Conservation (phyloP, 1,139 yeast genomes). For the Yamadazyma kanchanaburiensis region DNA sequence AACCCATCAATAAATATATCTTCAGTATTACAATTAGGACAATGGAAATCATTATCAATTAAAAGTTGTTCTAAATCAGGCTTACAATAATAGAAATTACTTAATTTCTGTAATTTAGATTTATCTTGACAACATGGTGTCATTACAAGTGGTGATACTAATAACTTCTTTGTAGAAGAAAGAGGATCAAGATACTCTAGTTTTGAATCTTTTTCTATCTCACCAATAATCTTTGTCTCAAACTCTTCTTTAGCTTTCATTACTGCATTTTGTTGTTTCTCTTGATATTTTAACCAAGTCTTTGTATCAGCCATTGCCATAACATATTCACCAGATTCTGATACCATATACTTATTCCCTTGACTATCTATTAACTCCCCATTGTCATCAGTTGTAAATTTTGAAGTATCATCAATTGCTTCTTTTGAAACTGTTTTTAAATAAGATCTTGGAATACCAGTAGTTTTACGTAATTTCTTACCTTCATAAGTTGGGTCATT, state of each 20-base stretch:
- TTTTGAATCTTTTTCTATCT: constrained; percentile 41
- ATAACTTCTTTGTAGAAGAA: constrained; percentile 51
- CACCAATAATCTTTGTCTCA: constrained; percentile 31
- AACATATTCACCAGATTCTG: constrained; percentile 94
- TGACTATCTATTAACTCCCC: constrained; percentile 55
- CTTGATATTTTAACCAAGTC: constrained; percentile 87
- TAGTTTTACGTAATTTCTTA: constrained; percentile 82
- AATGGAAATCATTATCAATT: constrained; percentile 81
- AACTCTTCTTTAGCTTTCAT: constrained; percentile 46
- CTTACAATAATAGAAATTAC: constrained; percentile 38
- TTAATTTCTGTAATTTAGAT: constrained; percentile 52
- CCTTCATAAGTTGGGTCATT: constrained; percentile 94
- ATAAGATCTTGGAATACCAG: constrained; percentile 96
- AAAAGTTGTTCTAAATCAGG: constrained; percentile 61
- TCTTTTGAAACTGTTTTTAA: constrained; percentile 67
- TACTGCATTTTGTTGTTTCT: constrained; percentile 54
- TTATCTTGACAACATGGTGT: constrained; percentile 76
- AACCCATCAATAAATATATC: constrained; percentile 77
- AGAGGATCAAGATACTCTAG: constrained; percentile 53
- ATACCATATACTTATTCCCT: constrained; percentile 75
- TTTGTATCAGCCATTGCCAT: constrained; percentile 91
- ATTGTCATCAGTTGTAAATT: constrained; percentile 40
- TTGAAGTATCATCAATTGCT: constrained; percentile 55
- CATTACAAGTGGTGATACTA: constrained; percentile 67
- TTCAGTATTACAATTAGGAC: constrained; percentile 79